Conservation (phyloP, 2,329 filamentous ascomycete species). For the Hortaea werneckii region DNA sequence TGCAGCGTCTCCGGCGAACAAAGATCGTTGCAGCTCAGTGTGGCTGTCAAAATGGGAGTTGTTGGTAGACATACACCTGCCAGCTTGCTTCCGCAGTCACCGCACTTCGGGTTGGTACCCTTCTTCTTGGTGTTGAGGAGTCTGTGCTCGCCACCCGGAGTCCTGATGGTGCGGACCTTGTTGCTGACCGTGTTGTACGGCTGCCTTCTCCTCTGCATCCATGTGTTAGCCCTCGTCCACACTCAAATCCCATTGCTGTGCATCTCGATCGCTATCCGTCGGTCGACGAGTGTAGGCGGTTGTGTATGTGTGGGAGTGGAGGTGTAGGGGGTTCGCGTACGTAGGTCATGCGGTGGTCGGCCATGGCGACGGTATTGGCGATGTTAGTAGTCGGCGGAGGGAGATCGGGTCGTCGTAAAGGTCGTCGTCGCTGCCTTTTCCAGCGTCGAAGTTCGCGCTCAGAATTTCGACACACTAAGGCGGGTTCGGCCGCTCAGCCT, state of each 20-base stretch:
- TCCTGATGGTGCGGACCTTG: conserved; percentile 92
- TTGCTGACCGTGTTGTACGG: conserved; percentile 96
- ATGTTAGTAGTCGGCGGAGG: conserved; percentile 7
- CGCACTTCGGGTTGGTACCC: conserved; percentile 95
- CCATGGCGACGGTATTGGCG: conserved; percentile 38
- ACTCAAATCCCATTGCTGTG: conserved; percentile 2
- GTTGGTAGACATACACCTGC: conserved; percentile 71
- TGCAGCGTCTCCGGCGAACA: no score
- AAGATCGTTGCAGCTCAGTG: no score
- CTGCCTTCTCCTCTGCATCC: conserved; percentile 43
- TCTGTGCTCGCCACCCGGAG: conserved; percentile 88
- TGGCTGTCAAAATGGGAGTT: not conserved
- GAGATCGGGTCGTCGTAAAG: conserved; percentile 4
- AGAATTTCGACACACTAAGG: no score
- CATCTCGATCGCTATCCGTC: not conserved
- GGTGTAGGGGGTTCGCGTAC: conserved; percentile 30
- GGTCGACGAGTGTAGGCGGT: not conserved
- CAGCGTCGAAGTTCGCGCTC: not conserved
- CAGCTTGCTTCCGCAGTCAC: conserved; percentile 97
- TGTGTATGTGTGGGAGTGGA: not conserved
- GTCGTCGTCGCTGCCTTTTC: conserved; percentile 8
- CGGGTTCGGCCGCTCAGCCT: no score
- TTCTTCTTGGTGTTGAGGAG: conserved; percentile 99
- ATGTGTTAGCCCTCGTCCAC: conserved; percentile 22
- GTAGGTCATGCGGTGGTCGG: conserved; percentile 46